Percentiles rank a stretch among this genome's conserved stretches.
These are phyloP conservation scores for Phylloporus sp. DNA, from an alignment of 768 basidiomycete genomes.

Conservation along the genomic window DNA sequence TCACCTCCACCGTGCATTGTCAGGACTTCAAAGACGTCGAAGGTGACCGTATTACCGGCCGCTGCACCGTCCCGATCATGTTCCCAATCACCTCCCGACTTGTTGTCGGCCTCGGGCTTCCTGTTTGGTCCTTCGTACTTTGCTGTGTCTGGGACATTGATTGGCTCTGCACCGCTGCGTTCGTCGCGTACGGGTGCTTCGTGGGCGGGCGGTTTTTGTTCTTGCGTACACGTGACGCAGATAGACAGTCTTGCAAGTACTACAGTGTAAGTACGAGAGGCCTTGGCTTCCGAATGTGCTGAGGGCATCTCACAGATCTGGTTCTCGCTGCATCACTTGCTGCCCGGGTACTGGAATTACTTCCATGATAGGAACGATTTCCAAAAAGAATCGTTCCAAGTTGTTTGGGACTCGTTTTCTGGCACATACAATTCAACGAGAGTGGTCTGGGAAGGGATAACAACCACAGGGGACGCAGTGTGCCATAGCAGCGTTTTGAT, in stretches of 20 bases:
- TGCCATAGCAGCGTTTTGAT: neutral
- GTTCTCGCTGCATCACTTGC: constrained; percentile 33
- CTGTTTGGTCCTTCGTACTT: constrained; percentile 37
- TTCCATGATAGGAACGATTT: constrained; percentile 14
- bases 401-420: constrained; percentile 11
- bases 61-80: constrained; percentile 43
- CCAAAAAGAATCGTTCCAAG: constrained; percentile 13
- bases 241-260: constrained; percentile 34
- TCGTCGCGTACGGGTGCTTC: constrained; percentile 31
- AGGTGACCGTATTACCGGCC: constrained; percentile 38
- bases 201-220: constrained; percentile 35
- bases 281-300: neutral
- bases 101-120: constrained; percentile 32
- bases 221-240: constrained; percentile 26
- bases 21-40: constrained; percentile 46
- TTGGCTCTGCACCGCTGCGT: constrained; percentile 17
- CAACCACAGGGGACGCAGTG: neutral
- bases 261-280: constrained; percentile 33
- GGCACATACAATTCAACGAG: neutral
- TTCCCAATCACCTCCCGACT: constrained; percentile 36
- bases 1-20: constrained; percentile 46
- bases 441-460: neutral
- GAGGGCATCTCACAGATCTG: constrained; percentile 24
- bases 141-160: constrained; percentile 36
- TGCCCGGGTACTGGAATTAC: constrained; percentile 37